Evolutionary conservation across 106 monocot genomes (phyloP), one percentile per base, ranked within the genome.

Genomic region (Dendrobium huoshanense): DNA sequence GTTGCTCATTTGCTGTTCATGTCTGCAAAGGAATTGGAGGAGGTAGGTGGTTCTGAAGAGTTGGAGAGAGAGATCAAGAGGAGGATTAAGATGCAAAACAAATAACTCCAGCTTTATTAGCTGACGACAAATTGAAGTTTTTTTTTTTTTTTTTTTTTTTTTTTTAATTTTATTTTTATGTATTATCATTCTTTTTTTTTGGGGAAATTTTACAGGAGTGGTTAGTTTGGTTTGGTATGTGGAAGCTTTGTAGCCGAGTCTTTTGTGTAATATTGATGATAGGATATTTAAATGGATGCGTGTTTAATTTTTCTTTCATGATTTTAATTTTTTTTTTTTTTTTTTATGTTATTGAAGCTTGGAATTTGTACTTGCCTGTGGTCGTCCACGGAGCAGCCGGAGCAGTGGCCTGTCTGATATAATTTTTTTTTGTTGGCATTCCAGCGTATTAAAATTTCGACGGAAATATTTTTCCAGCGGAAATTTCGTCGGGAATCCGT

Each of bases 21-120:
- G 33, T 78, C 18, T 9, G 20, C 67, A 27, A 84, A 95, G 95
- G 95, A 96, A 76, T 78, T 96, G 86, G 93, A 93, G 75, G 95
- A 91, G 82, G 95, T 93, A 43, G 95, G 91, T 25, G 95, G 95
- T 3, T 1, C 45, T 10, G 91, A 93, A 43, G 95, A 96, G 85
- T 48, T 96, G 82, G 89, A 96, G 83, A 96, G 86, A 80, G 95
- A 91, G 84, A 79, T 93, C 37, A 80, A 73, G 27, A 77, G 82
- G 78, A 91, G 91, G 78, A 85, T 83, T 33, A 91, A 88, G 59
- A 19, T 43, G 9, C 16, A 67, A 8, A 47, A 67, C 44, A 78
- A 76, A 44, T 74, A 74, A 43, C 74, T n/a, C 41, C n/a, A 72
- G 15, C 40, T 72, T 40, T 2, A 72, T 33, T 29, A 4, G 3